Evolutionary conservation across 306 rosid genomes (phyloP), one percentile per base, ranked within the genome.

Genomic region (Alnus glutinosa): DNA sequence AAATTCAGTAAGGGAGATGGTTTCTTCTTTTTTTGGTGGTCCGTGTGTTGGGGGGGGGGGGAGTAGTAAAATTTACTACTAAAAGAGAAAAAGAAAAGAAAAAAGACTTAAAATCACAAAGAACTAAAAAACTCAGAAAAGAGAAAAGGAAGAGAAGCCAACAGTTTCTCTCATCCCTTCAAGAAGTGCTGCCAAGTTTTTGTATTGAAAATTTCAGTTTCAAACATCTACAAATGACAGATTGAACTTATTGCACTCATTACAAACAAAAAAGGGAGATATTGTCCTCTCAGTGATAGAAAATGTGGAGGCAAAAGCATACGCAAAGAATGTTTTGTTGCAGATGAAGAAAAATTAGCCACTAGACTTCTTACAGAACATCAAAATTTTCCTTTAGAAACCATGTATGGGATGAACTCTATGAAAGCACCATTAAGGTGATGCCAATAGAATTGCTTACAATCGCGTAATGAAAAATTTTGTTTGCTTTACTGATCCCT

Each of bases 401-500:
- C 7, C 51, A 63, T 39, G 50, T 16, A 69, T 47, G 34, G 69
- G 36, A 74, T 18, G 30, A 79, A 63, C 74, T 39, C 44, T 37
- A 30, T 9, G 16, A 42, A 46, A 49, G 9, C 52, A 47, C 48
- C 70, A 34, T 64, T 2, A 23, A 37, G 23, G 23, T 13, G 70
- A 64, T 64, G 70, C 70, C 70, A 34, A 54, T n/a, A 61, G 52
- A 73, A 36, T 55, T 72, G 89, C 96, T 86, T 79, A 95, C 98
- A 90, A 81, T 77, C 92, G 83, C 0, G 89, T 95, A 51, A 95
- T 90, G 74, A 84, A 91, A 75, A 95, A 58, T 71, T 91, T 89
- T 19, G 96, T 91, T 79, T 84, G 89, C 86, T 95, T 95, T 61
- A 87, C 91, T 6, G 86, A 72, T 69, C 98, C 96, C 83, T 95